These are phyloP conservation scores for Aureobasidium musti DNA, from an alignment of 2,329 filamentous ascomycete species.

Conservation along the genomic window DNA sequence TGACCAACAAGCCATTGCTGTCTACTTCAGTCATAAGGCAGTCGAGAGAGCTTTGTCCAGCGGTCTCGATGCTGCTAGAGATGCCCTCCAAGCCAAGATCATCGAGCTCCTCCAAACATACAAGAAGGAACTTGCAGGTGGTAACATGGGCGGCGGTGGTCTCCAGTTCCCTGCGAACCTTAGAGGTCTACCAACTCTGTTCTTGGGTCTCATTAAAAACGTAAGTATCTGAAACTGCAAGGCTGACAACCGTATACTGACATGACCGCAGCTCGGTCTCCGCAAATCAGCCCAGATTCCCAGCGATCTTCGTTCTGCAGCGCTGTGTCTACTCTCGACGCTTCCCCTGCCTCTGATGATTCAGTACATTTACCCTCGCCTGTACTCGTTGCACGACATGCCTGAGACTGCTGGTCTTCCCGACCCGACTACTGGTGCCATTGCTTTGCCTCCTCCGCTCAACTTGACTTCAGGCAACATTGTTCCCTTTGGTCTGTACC, in stretches of 20 bases:
- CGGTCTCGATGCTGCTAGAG: constrained; percentile 85
- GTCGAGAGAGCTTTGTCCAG: constrained; percentile 85
- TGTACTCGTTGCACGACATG: constrained; percentile 92
- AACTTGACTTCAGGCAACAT: constrained; percentile 89
- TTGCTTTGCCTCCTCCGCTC: constrained; percentile 77
- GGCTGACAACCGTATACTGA: constrained; percentile 33
- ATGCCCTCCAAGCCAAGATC: constrained; percentile 87
- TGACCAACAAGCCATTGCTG: constrained; percentile 88
- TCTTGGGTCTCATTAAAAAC: constrained; percentile 94
- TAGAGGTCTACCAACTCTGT: constrained; percentile 81
- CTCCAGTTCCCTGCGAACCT: constrained; percentile 94
- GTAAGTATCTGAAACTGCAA: constrained; percentile 55
- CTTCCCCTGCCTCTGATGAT: constrained; percentile 85
- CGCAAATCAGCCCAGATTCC: constrained; percentile 92
- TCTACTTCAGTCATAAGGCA: constrained; percentile 96
- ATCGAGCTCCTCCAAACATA: constrained; percentile 93
- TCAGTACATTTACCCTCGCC: constrained; percentile 72
- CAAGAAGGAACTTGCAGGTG: constrained; percentile 92
- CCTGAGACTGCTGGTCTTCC: constrained; percentile 87
- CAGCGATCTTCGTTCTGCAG: constrained; percentile 88
- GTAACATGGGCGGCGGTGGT: constrained; percentile 88
- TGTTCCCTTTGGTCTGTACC: constrained; percentile 85
- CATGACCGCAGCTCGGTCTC: constrained; percentile 62
- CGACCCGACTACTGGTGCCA: constrained; percentile 82
- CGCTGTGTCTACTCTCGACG: constrained; percentile 90